Conservation (phyloP, 768 basidiomycete genomes). For the Boletus reticuloceps region DNA sequence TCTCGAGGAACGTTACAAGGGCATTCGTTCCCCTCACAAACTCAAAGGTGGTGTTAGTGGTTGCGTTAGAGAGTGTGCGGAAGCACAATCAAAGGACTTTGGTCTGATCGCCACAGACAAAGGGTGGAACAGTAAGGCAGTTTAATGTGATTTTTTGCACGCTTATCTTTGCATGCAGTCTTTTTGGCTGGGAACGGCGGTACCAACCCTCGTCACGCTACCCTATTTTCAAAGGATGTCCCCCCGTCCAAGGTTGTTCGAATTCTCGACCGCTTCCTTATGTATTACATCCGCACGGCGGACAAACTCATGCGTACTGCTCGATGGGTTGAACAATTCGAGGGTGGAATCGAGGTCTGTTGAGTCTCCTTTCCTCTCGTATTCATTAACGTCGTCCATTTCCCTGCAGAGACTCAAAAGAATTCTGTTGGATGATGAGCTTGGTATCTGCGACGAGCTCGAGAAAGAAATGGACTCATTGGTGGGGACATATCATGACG, state of each 20-base stretch:
- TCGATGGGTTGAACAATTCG: constrained; percentile 69
- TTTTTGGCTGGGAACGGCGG: constrained; percentile 76
- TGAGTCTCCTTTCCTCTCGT: neutral
- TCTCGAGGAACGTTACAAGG: constrained; percentile 71
- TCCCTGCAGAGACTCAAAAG: constrained; percentile 50
- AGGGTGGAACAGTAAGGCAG: constrained; percentile 63
- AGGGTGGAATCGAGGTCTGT: constrained; percentile 61
- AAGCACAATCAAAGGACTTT: constrained; percentile 74
- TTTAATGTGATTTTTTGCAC: neutral
- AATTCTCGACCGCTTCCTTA: constrained; percentile 63
- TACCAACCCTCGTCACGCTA: constrained; percentile 56
- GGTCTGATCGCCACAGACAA: constrained; percentile 76
- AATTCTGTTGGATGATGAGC: constrained; percentile 65
- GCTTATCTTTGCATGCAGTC: neutral
- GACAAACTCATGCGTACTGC: constrained; percentile 72
- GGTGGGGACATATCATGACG: constrained; percentile 63
- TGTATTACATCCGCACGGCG: constrained; percentile 70
- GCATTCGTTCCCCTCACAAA: constrained; percentile 69
- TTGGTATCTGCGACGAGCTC: constrained; percentile 69
- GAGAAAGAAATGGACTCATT: constrained; percentile 66
- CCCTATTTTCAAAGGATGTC: constrained; percentile 65
- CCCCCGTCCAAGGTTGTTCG: constrained; percentile 59
- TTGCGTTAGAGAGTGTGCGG: constrained; percentile 74
- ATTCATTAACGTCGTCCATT: neutral
- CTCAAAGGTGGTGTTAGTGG: constrained; percentile 76